Evolutionary conservation across 495 filamentous ascomycete genomes (phyloP), one percentile per base, ranked within the genome.

Genomic region (Xylaria telfairii): DNA sequence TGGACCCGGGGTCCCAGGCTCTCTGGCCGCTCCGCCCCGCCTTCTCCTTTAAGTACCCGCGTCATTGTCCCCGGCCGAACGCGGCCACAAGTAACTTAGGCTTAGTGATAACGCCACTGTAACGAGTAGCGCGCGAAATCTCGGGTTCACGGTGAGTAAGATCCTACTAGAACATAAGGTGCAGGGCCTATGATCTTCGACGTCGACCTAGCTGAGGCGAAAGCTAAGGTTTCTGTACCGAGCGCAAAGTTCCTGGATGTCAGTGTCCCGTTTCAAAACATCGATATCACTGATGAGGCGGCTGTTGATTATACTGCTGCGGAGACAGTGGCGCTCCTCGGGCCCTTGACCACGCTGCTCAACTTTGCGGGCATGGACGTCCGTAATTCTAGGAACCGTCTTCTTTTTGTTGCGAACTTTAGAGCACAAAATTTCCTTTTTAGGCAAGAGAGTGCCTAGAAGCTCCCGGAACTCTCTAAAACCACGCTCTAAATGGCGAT

Each of bases 161-260:
- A 91, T 90, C 6, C 84, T 94, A 19, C 88, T 93, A n/a, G 91
- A 94, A 75, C 91, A 93, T 72, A 91, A 91, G 13, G 80, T 89
- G 2, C 73, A 82, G 4, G 86, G 86, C 21, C 80, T 92, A 85
- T 84, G 65, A 84, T 93, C 66, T 87, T 92, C 71, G 92, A 93
- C 70, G 73, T 90, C 57, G 83, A 88, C 59, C 76, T 82, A 0
- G 78, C 79, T 3, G 81, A 85, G 37, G 80, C 83, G 0, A 59
- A 81, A 21, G 44, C 62, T 4, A 79, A 83, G 44, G 79, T 91
- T 39, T 62, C 76, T 1, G 39, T 72, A 7, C 79, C 93, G 13
- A 75, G 72, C 19, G 54, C 71, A 0, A 83, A 88, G 12, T 93
- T 92, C 59, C 89, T 89, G 0, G 44, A 73, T 7, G 83, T 82